Percentiles rank a stretch among this genome's conserved stretches.
These are phyloP conservation scores for Lentinula boryana DNA, from an alignment of 768 basidiomycete genomes.

Conservation along the genomic window DNA sequence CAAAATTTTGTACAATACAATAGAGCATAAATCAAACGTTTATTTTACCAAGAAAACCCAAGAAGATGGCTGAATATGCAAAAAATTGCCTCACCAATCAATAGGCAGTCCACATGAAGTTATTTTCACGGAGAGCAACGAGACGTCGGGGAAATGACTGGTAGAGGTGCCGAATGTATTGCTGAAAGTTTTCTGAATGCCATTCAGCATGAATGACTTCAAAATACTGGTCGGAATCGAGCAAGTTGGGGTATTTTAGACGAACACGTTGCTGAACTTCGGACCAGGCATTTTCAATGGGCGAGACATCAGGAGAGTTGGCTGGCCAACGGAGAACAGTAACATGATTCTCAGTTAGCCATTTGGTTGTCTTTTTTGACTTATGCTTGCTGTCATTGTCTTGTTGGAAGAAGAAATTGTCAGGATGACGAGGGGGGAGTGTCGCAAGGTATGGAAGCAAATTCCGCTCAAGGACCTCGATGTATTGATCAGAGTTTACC, in stretches of 20 bases:
- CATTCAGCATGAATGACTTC: neutral
- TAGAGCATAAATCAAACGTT: too few species aligned
- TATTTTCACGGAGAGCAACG: neutral
- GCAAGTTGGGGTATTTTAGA: neutral
- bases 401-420: constrained; percentile 20
- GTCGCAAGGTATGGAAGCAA: neutral
- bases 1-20: too few species aligned
- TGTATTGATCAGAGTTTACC: neutral
- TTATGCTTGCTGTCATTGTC: constrained; percentile 34
- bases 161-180: neutral
- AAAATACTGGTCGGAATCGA: constrained; percentile 11
- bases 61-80: too few species aligned
- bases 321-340: constrained; percentile 24
- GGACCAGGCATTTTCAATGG: constrained; percentile 19
- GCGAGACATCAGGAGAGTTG: constrained; percentile 17
- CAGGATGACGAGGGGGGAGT: neutral
- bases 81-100: neutral
- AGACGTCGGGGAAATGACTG: constrained; percentile 5
- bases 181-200: neutral
- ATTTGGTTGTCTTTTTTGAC: constrained; percentile 14
- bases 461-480: neutral
- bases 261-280: constrained; percentile 9
- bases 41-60: too few species aligned
- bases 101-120: neutral
- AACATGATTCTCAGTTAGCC: constrained; percentile 22